Conservation (phyloP, 257 asterid species). For the Fraxinus pennsylvanica region DNA sequence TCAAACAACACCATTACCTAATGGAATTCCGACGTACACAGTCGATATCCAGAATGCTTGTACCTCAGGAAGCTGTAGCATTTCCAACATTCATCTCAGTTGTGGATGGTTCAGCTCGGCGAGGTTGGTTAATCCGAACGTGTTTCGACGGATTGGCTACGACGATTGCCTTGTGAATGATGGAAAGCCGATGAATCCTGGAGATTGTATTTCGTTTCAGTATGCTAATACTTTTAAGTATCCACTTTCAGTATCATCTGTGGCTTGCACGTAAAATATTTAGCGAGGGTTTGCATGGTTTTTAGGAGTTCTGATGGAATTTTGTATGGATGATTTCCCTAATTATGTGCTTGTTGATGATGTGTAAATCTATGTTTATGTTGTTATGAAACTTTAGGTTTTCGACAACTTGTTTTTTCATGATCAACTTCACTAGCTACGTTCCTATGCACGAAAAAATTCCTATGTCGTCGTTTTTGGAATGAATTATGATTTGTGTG, state of each 20-base stretch:
- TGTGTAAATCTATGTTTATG: background rate
- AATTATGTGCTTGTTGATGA: background rate
- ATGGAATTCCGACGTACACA: constrained; percentile 71
- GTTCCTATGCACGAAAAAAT: no score
- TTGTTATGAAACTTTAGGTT: background rate
- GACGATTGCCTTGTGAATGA: constrained; percentile 70
- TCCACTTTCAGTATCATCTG: constrained; percentile 52
- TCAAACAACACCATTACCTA: constrained; percentile 45
- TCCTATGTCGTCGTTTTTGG: no score
- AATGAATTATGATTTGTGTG: no score
- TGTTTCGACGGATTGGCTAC: constrained; percentile 46
- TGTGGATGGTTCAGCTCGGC: constrained; percentile 87
- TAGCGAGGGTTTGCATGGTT: background rate
- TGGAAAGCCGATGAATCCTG: constrained; percentile 50
- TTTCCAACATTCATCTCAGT: constrained; percentile 61
- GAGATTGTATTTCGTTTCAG: constrained; percentile 44
- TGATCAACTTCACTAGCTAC: no score
- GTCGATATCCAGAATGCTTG: constrained; percentile 56
- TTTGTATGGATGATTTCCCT: background rate
- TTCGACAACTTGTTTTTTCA: no score
- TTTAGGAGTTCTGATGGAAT: background rate
- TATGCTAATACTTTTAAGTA: constrained; percentile 63
- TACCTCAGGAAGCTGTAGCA: constrained; percentile 42
- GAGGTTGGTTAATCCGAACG: constrained; percentile 43
- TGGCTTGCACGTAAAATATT: constrained; percentile 30